These are phyloP conservation scores for Kwoniella bestiolae DNA, from an alignment of 768 basidiomycete species.

Conservation along the genomic window DNA sequence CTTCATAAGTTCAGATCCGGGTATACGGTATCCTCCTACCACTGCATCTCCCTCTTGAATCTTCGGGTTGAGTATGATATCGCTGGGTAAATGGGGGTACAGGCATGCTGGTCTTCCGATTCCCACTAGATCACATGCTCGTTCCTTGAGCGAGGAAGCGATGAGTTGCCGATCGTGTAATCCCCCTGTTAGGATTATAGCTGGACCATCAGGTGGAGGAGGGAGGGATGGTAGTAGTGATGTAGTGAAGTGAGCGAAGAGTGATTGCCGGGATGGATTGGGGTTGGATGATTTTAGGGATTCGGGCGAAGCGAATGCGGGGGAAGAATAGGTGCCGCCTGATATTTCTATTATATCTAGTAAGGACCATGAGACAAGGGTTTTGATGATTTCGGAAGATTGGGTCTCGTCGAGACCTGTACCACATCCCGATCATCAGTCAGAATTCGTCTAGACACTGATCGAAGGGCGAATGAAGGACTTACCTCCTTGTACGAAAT, in stretches of 20 bases:
- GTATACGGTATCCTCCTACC: slow-evolving; percentile 41
- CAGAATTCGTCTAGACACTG: background rate
- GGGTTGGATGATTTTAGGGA: slow-evolving; percentile 3
- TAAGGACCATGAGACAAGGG: slow-evolving; percentile 43
- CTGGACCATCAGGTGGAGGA: slow-evolving; percentile 43
- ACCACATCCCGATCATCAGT: background rate
- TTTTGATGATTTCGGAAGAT: slow-evolving; percentile 36
- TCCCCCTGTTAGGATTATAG: slow-evolving; percentile 47
- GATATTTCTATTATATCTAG: slow-evolving; percentile 51
- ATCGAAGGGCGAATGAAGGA: background rate
- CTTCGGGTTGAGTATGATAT: slow-evolving; percentile 37
- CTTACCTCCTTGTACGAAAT: slow-evolving; percentile 53
- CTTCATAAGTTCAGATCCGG: slow-evolving; percentile 30
- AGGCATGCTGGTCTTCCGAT: slow-evolving; percentile 49
- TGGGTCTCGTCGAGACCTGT: slow-evolving; percentile 45
- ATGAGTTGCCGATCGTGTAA: slow-evolving; percentile 42
- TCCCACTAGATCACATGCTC: slow-evolving; percentile 46
- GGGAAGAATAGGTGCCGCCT: slow-evolving; percentile 42
- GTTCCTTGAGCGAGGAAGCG: slow-evolving; percentile 26
- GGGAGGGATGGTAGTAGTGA: slow-evolving; percentile 37
- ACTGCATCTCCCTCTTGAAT: slow-evolving; percentile 23
- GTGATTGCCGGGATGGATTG: slow-evolving; percentile 45
- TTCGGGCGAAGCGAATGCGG: slow-evolving; percentile 31
- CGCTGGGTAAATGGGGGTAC: slow-evolving; percentile 28
- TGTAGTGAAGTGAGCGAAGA: slow-evolving; percentile 50